Evolutionary conservation across 2,329 filamentous ascomycete species (phyloP).

Genomic region (Cytospora piceicola): DNA sequence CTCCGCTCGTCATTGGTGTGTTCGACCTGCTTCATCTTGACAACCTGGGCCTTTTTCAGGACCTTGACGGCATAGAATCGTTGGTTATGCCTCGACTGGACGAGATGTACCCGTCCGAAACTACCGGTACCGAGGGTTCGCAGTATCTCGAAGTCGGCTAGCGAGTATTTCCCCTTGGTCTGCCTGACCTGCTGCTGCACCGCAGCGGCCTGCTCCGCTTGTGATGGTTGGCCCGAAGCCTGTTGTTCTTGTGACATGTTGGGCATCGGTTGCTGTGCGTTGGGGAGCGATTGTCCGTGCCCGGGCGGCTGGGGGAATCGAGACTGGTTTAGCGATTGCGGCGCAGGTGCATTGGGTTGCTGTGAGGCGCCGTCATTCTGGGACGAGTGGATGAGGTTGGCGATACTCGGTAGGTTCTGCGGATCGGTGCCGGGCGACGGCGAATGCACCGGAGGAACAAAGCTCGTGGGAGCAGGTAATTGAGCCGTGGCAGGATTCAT

Average conservation of each 20-base stretch:
- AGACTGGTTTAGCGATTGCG: constrained; percentile 25
- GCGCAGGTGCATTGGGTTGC: constrained; percentile 29
- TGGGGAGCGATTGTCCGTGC: constrained; percentile 34
- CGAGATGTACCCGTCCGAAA: constrained; percentile 93
- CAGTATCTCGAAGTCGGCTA: constrained; percentile 86
- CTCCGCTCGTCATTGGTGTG: constrained; percentile 97
- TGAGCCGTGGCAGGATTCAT: constrained; percentile 39
- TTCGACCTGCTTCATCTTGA: constrained; percentile 99
- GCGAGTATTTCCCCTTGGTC: constrained; percentile 96
- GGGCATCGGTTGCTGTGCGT: constrained; percentile 36
- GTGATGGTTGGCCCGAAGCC: constrained; percentile 35
- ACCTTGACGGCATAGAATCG: constrained; percentile 99
- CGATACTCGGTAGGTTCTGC: constrained; percentile 76
- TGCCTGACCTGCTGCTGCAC: constrained; percentile 55
- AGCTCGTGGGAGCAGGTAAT: constrained; percentile 31
- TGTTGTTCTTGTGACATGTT: constrained; percentile 45
- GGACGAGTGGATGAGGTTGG: constrained; percentile 75
- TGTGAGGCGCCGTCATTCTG: constrained; percentile 50
- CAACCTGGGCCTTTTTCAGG: constrained; percentile 95
- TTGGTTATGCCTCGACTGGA: constrained; percentile 97
- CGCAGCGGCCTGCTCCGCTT: constrained; percentile 31
- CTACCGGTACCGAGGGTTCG: constrained; percentile 94
- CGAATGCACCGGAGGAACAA: constrained; percentile 36
- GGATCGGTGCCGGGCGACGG: constrained; percentile 53
- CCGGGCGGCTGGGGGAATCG: constrained; percentile 35